phyloP scores from a whole-genome alignment of 257 asterid species.

The Solanum ossicruentum region DNA sequence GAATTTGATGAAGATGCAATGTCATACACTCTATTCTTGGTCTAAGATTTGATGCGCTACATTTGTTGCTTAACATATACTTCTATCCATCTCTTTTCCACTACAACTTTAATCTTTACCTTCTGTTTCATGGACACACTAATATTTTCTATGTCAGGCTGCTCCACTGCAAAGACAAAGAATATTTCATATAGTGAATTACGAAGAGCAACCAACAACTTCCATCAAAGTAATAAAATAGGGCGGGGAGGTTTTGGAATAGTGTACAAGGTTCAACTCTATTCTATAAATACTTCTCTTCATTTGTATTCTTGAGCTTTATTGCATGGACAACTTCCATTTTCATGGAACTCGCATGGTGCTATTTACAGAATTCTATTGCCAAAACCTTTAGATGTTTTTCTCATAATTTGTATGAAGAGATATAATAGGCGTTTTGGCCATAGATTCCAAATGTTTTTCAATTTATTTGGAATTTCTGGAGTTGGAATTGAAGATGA shows the following conservation, averaged over 20 bases:
- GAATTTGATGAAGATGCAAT: background rate
- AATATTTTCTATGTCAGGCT: slow-evolving; percentile 25
- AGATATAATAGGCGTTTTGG: background rate
- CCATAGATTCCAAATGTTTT: too few relatives aligned
- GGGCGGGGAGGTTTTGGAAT: slow-evolving; percentile 93
- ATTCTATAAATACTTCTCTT: background rate
- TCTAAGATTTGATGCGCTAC: background rate
- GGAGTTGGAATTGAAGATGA: too few relatives aligned
- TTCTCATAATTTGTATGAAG: background rate
- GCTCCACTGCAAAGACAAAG: slow-evolving; percentile 28
- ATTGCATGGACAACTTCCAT: background rate
- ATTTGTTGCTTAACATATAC: background rate
- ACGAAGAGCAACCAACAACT: slow-evolving; percentile 57
- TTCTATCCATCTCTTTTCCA: background rate
- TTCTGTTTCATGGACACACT: slow-evolving; percentile 3
- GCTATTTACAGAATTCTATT: background rate
- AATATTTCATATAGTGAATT: slow-evolving; percentile 56
- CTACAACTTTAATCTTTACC: background rate
- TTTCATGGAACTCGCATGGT: background rate
- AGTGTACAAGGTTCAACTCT: slow-evolving; percentile 61
- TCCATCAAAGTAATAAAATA: slow-evolving; percentile 47
- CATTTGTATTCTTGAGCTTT: background rate
- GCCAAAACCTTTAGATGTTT: background rate
- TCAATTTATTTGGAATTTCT: too few relatives aligned
- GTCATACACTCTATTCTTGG: background rate